Evolutionary conservation across 1,139 yeast species (phyloP), one percentile per base, ranked within the genome.

Genomic region (Candida sp.): DNA sequence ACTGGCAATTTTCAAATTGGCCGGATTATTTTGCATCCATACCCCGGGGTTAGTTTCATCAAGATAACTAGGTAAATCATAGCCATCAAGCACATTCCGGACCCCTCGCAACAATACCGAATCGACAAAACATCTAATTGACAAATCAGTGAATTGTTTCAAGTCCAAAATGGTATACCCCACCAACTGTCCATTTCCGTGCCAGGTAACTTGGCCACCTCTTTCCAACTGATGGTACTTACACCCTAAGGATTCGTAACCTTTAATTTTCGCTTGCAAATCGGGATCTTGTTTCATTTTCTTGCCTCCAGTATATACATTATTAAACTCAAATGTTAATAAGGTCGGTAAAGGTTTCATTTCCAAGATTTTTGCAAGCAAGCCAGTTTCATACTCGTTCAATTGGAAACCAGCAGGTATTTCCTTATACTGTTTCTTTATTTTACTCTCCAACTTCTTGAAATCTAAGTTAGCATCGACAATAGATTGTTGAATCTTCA

Each of bases 121-220:
- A 49, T 71, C 75, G 1, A 95, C 93, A 58, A 82, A 87, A 61
- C 96, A 88, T 53, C 82, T 77, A 0, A 90, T 84, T 0, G 87
- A 75, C 36, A 90, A 68, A 40, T 76, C 65, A 34, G 64, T 56
- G 54, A 87, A 86, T 38, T 78, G 73, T 49, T 77, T 74, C 43
- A 93, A 69, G 60, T 93, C 97, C 37, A 95, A 48, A 3, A 95
- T 75, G 15, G 95, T 83, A 57, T 91, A 95, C 3, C 89, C 82
- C 4, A 91, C 97, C 38, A 90, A 63, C 63, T 95, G 99, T 0
- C 99, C 99, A 2, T 91, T 84, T 0, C 98, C 98, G 66, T 95
- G 99, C 75, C 89, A 95, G 0, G 99, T 93, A 1, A 93, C 82
- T 60, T 93, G 96, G 0, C 99, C 99, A n/a, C 99, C 99, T 48